Evolutionary conservation across 179 eudicot species (phyloP).

Genomic region (Silene vulgaris): DNA sequence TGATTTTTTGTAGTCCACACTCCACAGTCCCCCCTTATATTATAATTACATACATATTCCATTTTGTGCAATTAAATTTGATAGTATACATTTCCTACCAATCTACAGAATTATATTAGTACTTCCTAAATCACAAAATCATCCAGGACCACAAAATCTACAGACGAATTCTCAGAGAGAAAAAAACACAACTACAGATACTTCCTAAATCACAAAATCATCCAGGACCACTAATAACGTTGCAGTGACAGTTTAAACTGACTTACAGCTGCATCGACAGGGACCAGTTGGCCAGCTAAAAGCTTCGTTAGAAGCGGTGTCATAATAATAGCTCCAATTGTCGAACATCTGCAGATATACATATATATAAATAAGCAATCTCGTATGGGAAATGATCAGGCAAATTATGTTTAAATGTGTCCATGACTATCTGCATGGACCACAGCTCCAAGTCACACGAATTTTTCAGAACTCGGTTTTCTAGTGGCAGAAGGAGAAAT

Average conservation of each 20-base stretch:
- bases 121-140: no score
- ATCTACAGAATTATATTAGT: no score
- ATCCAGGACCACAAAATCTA: no score
- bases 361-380: not conserved
- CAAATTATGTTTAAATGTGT: not conserved
- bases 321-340: constrained; percentile 95
- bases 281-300: constrained; percentile 97
- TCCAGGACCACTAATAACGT: not conserved
- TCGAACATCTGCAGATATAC: constrained; percentile 61
- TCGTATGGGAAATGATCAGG: not conserved
- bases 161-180: no score
- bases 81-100: no score
- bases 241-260: not conserved
- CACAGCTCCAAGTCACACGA: not conserved
- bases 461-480: not conserved
- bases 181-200: not conserved
- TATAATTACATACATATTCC: no score
- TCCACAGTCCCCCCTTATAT: not conserved
- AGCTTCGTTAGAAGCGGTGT: constrained; percentile 97
- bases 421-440: not conserved
- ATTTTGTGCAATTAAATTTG: no score
- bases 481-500: not conserved
- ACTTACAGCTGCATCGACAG: constrained; percentile 98
- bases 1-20: not conserved
- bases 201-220: not conserved